These are phyloP conservation scores for Hortiboletus flavorubellus DNA, from an alignment of 768 basidiomycete genomes.

Conservation along the genomic window DNA sequence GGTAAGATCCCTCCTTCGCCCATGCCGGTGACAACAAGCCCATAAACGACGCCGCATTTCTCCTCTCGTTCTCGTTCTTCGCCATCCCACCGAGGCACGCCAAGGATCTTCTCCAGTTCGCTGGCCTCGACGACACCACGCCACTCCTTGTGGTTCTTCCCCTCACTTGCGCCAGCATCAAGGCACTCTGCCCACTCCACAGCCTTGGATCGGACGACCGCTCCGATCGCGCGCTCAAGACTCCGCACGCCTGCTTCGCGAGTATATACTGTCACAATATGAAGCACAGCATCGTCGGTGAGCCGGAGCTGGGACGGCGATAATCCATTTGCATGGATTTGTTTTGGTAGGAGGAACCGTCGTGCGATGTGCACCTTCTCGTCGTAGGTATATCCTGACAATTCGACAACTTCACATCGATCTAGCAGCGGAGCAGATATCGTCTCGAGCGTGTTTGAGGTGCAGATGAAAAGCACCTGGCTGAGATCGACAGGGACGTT, in stretches of 20 bases:
- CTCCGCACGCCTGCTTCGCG: slow-evolving; percentile 92
- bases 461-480: slow-evolving; percentile 89
- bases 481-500: slow-evolving; percentile 86
- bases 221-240: slow-evolving; percentile 82
- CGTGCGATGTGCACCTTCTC: slow-evolving; percentile 91
- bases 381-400: slow-evolving; percentile 83
- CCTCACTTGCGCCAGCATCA: slow-evolving; percentile 21
- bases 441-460: slow-evolving; percentile 85
- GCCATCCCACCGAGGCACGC: slow-evolving; percentile 74
- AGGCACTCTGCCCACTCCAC: slow-evolving; percentile 83
- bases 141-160: slow-evolving; percentile 43
- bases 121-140: slow-evolving; percentile 55
- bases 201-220: slow-evolving; percentile 87
- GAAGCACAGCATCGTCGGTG: slow-evolving; percentile 65
- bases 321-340: slow-evolving; percentile 76
- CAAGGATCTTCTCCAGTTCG: slow-evolving; percentile 83
- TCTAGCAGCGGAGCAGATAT: slow-evolving; percentile 87
- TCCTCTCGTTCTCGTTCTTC: slow-evolving; percentile 78
- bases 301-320: slow-evolving; percentile 56
- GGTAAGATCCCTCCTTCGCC: slow-evolving; percentile 84
- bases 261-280: slow-evolving; percentile 78
- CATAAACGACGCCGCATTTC: slow-evolving; percentile 75
- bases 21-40: slow-evolving; percentile 83
- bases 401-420: slow-evolving; percentile 83
- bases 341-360: slow-evolving; percentile 87